Base-by-base conservation (phyloP, 495 filamentous ascomycete genomes). In the Lasiosphaeria ovina region DNA sequence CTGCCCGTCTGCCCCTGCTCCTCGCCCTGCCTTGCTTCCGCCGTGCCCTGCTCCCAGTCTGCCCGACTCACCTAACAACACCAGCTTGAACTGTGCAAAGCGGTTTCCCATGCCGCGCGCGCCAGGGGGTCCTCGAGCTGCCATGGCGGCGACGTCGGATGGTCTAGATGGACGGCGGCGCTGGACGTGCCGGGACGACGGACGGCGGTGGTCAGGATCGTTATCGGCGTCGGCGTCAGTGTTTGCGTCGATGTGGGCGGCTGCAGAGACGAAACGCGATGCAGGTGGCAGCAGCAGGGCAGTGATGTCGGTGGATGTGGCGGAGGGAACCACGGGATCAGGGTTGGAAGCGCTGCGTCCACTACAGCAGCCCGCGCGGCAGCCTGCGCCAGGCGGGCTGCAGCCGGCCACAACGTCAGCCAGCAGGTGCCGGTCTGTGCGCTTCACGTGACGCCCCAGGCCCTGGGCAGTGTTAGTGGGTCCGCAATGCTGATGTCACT, bases 1-100 rank as follows among this genome's bases (percentile, higher is more conserved):
- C 0, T 2, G 24, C 24, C 24, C 24, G 24, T 24, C 24, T 24
- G 24, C 24, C 51, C 3, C 31, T 35, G 51, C 11, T 8, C 3
- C 14, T 16, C 52, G 2, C 24, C 24, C 24, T 24, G 2, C 24
- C 24, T 24, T 24, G 24, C 24, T 0, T 24, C 24, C 24, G 24
- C 24, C 24, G 24, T 24, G 24, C 24, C 24, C 24, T 24, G 24
- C 24, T 24, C 24, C 24, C 0, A 1, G 24, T 24, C 24, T 0
- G 0, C 24, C 2, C 44, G 51, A 60, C 63, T 64, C 42, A 97
- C 94, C 94, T 62, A 98, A 81, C 69, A 98, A 80, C 59, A 98
- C 94, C 68, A 98, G 86, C 83, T 98, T 98, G 80, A 98, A 98
- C 81, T 98, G 94, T 64, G 94, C 94, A 77, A 98, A 98, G 68